phyloP scores from a whole-genome alignment of 2,329 filamentous ascomycete species.

The Penicillium sp. region DNA sequence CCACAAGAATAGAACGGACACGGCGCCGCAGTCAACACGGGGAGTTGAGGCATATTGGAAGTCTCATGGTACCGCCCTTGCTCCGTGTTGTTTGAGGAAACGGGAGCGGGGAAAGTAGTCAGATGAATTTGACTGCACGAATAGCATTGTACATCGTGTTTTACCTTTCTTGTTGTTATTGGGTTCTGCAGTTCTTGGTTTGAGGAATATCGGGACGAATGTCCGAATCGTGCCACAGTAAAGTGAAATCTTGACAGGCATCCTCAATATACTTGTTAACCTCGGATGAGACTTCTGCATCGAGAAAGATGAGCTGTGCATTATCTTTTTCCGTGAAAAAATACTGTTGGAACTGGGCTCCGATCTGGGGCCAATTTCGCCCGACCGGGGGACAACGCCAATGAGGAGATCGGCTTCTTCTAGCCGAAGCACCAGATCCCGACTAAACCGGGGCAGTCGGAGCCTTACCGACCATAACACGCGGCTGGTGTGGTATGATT shows the following conservation, averaged over 20 bases:
- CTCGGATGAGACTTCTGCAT: not conserved
- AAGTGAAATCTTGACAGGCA: not conserved
- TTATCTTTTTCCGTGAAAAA: not conserved
- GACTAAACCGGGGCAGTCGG: not conserved
- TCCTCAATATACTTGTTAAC: not conserved
- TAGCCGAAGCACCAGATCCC: not conserved
- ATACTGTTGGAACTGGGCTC: not conserved
- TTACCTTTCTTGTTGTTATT: not conserved
- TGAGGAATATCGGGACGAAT: not conserved
- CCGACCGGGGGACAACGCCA: not conserved
- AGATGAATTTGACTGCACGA: not conserved
- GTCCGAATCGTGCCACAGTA: not conserved
- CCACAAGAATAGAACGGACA: slow-evolving; percentile 6
- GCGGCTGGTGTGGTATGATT: not conserved
- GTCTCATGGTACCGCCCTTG: not conserved
- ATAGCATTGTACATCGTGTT: not conserved
- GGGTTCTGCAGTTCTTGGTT: not conserved
- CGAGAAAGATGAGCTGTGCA: not conserved
- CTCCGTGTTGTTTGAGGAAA: slow-evolving; percentile 21
- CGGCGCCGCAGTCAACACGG: slow-evolving; percentile 9
- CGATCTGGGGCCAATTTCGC: not conserved
- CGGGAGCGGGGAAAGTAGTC: slow-evolving; percentile 1
- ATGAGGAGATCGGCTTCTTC: not conserved
- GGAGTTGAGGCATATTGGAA: not conserved
- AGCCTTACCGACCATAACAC: not conserved